phyloP scores from a whole-genome alignment of 306 rosid genomes.

The Corylus avellana region DNA sequence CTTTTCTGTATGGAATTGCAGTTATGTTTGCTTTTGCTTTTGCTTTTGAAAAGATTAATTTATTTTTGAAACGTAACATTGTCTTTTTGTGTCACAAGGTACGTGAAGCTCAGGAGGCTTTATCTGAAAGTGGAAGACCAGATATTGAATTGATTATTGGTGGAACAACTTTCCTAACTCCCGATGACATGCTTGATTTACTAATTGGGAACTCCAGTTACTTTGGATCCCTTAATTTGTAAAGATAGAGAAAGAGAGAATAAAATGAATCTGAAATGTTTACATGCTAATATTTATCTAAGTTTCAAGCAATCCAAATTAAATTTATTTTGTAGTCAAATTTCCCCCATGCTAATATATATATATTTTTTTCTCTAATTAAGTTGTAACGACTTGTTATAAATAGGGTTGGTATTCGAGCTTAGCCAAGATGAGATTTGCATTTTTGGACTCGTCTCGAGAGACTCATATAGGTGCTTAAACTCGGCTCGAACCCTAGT shows the following conservation, averaged over 20 bases:
- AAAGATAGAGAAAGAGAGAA: slow-evolving; percentile 5
- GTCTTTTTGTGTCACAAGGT: slow-evolving; percentile 46
- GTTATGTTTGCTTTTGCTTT: background rate
- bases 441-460: too few species aligned
- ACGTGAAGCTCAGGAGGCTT: slow-evolving; percentile 82
- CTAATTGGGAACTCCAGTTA: slow-evolving; percentile 65
- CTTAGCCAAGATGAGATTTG: too few species aligned
- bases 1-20: background rate
- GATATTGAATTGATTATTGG: slow-evolving; percentile 83
- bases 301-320: too few species aligned
- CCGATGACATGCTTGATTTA: slow-evolving; percentile 72
- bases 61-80: slow-evolving; percentile 26
- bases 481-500: too few species aligned
- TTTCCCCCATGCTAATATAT: too few species aligned
- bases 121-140: slow-evolving; percentile 83
- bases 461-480: too few species aligned
- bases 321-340: too few species aligned
- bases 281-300: background rate
- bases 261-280: slow-evolving; percentile 17
- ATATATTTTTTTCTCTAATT: too few species aligned
- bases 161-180: slow-evolving; percentile 84
- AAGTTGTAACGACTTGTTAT: too few species aligned
- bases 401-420: too few species aligned
- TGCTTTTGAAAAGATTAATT: background rate
- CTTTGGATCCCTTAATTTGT: slow-evolving; percentile 33